A percentile compares a stretch with the other conserved stretches of the same genome.
Evolutionary conservation across 1,284 basidiomycete genomes (phyloP).

Genomic region (Ceratobasidium sp.): DNA sequence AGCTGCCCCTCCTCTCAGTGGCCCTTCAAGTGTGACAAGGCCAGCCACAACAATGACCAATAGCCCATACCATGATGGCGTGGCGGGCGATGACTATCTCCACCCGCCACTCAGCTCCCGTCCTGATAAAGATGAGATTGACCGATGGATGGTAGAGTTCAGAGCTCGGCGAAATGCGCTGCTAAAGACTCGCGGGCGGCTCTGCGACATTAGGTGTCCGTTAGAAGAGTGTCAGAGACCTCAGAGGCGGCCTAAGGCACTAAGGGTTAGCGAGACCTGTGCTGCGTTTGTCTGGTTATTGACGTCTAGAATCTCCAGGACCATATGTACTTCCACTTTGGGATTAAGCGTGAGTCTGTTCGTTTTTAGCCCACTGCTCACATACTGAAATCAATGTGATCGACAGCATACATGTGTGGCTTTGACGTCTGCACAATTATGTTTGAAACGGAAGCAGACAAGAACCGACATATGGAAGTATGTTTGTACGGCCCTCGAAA

Average conservation of each 20-base stretch:
- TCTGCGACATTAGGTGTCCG: conserved; percentile 25
- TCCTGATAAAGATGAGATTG: conserved; percentile 16
- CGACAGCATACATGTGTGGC: conserved; percentile 26
- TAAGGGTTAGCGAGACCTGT: conserved; percentile 10
- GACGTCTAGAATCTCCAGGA: not conserved
- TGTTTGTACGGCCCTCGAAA: no score
- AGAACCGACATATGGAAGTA: conserved; percentile 23
- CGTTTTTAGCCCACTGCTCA: not conserved
- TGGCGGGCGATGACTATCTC: conserved; percentile 14
- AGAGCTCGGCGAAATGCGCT: conserved; percentile 5
- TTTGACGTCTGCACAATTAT: conserved; percentile 21
- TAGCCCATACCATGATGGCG: not conserved
- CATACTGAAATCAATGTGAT: not conserved
- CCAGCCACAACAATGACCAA: no score
- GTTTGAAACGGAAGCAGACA: conserved; percentile 38
- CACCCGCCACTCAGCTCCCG: conserved; percentile 13
- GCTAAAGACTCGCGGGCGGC: conserved; percentile 16
- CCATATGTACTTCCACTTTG: conserved; percentile 40
- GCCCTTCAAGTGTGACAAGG: no score
- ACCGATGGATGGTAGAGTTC: conserved; percentile 28
- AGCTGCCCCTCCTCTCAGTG: not conserved
- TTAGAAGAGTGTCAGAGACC: conserved; percentile 5
- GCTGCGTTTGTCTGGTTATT: not conserved
- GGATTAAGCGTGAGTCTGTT: conserved; percentile 32
- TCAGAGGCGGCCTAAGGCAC: conserved; percentile 33